Evolutionary conservation across 805 yeast genomes (phyloP), one percentile per base, ranked within the genome.

Genomic region (Deakozyma indianensis): DNA sequence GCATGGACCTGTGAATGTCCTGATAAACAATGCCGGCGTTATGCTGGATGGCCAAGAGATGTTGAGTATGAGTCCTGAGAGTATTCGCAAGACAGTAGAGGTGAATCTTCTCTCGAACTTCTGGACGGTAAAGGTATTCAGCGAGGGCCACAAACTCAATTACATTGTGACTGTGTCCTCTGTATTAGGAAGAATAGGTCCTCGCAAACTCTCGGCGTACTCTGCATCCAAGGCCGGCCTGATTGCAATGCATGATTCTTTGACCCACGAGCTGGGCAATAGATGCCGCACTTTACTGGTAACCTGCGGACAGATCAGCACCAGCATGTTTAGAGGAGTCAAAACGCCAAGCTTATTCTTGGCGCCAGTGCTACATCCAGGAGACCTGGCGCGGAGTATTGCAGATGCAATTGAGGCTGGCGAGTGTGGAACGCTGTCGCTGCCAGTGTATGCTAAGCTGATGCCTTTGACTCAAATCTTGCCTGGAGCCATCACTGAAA

Each of bases 1-100:
- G 44, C 82, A 79, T 56, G 94, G 94, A 23, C 71, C 82, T 9
- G 82, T 87, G 41, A 88, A 84, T 59, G 67, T 86, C 25, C 68
- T 87, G 51, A 71, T 88, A 52, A 86, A 87, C 67, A 87, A 88
- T 60, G 96, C 96, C 2, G 96, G 96, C 41, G 83, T 85, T 44
- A 70, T 86, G 55, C 75, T 86, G 56, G 95, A 84, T 59, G 69
- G 86, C 16, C 71, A 78, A 2, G 7, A 14, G 4, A 15, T 23
- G 5, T 41, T 2, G 27, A 32, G 40, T 2, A 27, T 32, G 32
- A 2, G 16, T 16, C 9, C 47, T 2, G 43, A 2, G 0, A 78
- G 74, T 32, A 74, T 83, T 45, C 77, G 75, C 45, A 63, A 59
- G 25, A 71, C 78, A 2, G 63, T 83, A 23, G 65, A 70, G 24